Conservation (phyloP, 1,284 basidiomycete species). For the Rhodotorula sp. region DNA sequence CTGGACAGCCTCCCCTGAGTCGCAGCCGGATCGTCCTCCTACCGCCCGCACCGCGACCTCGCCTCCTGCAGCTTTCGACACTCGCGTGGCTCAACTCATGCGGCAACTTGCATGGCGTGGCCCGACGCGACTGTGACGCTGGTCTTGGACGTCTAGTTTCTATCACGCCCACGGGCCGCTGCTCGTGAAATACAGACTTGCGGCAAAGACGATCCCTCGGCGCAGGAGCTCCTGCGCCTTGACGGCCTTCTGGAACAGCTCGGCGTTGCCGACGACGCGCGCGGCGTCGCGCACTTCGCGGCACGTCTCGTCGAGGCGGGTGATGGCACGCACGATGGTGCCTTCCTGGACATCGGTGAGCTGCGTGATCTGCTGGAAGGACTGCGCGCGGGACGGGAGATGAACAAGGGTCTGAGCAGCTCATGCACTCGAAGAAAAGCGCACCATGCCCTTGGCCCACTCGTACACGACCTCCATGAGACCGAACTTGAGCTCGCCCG, state of each 20-base stretch:
- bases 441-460: conserved; percentile 96
- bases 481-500: conserved; percentile 73
- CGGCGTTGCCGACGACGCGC: conserved; percentile 93
- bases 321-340: conserved; percentile 95
- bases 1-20: not conserved
- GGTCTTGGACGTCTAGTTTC: not conserved
- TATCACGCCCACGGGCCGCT: not conserved
- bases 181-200: conserved; percentile 35
- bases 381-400: conserved; percentile 58
- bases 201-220: conserved; percentile 64
- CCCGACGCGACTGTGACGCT: no score
- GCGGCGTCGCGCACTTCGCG: conserved; percentile 96
- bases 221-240: conserved; percentile 90
- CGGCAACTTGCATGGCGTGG: no score
- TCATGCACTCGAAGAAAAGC: conserved; percentile 40
- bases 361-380: conserved; percentile 89
- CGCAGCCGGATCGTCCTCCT: no score
- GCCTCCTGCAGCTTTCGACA: no score
- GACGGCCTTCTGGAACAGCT: conserved; percentile 97
- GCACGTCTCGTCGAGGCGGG: conserved; percentile 93
- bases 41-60: no score
- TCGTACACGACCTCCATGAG: conserved; percentile 95
- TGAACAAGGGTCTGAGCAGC: not conserved
- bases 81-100: no score
- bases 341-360: conserved; percentile 96